Percentiles rank a stretch among this genome's conserved stretches.
These are phyloP conservation scores for Cercospora nicotianae DNA, from an alignment of 2,329 filamentous ascomycete genomes.

Conservation along the genomic window DNA sequence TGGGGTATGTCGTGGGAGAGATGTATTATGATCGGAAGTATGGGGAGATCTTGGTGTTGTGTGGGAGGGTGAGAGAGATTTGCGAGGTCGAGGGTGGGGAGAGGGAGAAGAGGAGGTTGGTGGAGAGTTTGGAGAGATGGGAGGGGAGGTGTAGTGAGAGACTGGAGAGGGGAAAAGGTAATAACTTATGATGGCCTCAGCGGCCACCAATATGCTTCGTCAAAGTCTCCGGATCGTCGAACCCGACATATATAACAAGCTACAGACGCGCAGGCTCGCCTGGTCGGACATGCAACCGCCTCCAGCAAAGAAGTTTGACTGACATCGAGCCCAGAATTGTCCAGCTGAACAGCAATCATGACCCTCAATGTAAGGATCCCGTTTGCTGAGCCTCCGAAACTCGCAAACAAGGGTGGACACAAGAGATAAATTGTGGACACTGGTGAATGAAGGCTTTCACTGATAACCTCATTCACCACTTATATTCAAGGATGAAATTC, in stretches of 20 bases:
- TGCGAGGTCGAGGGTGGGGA: conserved; percentile 30
- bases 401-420: not conserved
- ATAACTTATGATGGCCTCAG: not conserved
- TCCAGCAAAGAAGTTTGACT: not conserved
- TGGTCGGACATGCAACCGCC: not conserved
- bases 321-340: not conserved
- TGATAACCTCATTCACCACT: not conserved
- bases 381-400: not conserved
- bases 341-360: not conserved
- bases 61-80: conserved; percentile 27
- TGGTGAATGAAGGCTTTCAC: not conserved
- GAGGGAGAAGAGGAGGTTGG: conserved; percentile 26
- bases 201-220: not conserved
- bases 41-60: conserved; percentile 42
- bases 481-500: not conserved
- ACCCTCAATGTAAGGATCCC: not conserved
- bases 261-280: not conserved
- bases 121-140: conserved; percentile 24
- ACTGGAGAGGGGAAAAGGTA: not conserved
- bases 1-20: conserved; percentile 57
- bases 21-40: conserved; percentile 61
- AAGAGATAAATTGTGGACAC: not conserved
- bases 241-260: not conserved
- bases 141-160: conserved; percentile 7
- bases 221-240: not conserved